Evolutionary conservation across 2,329 filamentous ascomycete species (phyloP).

Genomic region (Botrytis hyacinthi): DNA sequence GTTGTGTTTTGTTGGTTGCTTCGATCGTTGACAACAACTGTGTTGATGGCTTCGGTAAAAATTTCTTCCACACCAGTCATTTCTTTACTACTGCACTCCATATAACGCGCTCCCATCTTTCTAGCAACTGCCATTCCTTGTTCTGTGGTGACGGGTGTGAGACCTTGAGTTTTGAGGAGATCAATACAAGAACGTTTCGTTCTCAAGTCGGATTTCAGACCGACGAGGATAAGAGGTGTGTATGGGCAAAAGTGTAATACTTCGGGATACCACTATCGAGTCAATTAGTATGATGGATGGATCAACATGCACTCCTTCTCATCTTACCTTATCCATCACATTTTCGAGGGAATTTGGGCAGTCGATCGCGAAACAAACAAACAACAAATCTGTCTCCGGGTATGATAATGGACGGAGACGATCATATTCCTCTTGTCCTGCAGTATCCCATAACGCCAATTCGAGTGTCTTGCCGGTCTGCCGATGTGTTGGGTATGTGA

Average conservation of each 20-base stretch:
- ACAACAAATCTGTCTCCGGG: conserved; percentile 94
- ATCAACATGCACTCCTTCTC: neutral
- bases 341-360: conserved; percentile 98
- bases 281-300: conserved; percentile 16
- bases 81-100: conserved; percentile 98
- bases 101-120: conserved; percentile 93
- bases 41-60: conserved; percentile 87
- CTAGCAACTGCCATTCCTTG: conserved; percentile 84
- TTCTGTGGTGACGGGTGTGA: conserved; percentile 89
- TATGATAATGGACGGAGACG: conserved; percentile 92
- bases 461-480: conserved; percentile 91
- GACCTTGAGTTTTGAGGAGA: conserved; percentile 94
- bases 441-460: conserved; percentile 96
- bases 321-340: conserved; percentile 90
- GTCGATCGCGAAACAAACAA: conserved; percentile 99
- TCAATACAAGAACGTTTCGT: conserved; percentile 96
- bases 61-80: conserved; percentile 95
- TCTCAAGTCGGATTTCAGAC: conserved; percentile 94
- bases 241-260: conserved; percentile 98
- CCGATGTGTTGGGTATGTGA: conserved; percentile 89
- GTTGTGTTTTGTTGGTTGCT: conserved; percentile 47
- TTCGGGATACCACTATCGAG: conserved; percentile 89
- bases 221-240: conserved; percentile 91
- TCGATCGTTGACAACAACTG: conserved; percentile 77
- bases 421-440: conserved; percentile 98